Evolutionary conservation across 208 protist species (phyloP), one percentile per base, ranked within the genome.

Genomic region (Naegleria fowleri): DNA sequence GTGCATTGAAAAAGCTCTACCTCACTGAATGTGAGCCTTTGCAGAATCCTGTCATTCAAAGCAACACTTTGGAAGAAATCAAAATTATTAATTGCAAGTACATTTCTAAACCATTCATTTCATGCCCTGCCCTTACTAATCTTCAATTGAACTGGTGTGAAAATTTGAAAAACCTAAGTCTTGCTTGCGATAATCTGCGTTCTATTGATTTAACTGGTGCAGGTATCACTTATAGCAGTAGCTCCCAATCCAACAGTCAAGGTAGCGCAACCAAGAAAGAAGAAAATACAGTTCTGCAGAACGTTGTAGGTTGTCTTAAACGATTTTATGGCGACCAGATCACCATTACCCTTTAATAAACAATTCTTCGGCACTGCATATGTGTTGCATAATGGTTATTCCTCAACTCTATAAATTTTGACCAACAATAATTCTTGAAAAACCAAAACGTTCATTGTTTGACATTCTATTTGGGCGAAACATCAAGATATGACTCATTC

Each of bases 121-220:
- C 85, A 13, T 88, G 85, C n/a, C 43, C 39, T 39, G 5, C 0
- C 0, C 40, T 88, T 5, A 25, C 29, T 58, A 51, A 11, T 0
- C n/a, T 88, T 19, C 85, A 88, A 88, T 58, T 88, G 40, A 88
- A 48, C 36, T 88, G 85, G 85, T 88, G 85, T 88, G 85, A 88
- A 39, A 51, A 88, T 39, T 58, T 88, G 22, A 11, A 88, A 29
- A 88, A 58, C 36, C 55, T 88, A 29, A 88, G 11, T 22, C 36
- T 88, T 1, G 85, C 41, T 22, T 51, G 41, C 19, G 41, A 51
- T 38, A 88, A 48, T 58, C 55, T 88, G 4, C 33, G 55, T 19
- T n/a, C 9, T 9, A 40, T 88, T 36, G 85, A 88, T 88, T 58
- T 88, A 29, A 88, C 85, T 59, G 85, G 85, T 13, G 43, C 43